These are phyloP conservation scores for Syzygium syzygioides DNA, from an alignment of 441 rosid genomes.

Conservation along the genomic window DNA sequence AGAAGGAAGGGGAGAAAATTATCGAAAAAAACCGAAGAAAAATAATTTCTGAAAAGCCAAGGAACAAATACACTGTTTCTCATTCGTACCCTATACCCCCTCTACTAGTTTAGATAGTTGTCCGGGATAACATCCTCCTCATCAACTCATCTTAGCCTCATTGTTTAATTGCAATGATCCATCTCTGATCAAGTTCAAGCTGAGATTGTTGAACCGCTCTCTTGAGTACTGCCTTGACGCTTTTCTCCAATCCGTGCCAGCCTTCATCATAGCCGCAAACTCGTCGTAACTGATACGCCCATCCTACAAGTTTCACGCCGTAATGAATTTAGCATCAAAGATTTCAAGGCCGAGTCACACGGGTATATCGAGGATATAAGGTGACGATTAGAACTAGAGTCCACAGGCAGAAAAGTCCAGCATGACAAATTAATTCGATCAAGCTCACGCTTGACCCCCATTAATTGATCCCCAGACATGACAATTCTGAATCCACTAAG, in stretches of 20 bases:
- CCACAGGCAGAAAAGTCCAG: neutral
- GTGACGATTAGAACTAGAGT: neutral
- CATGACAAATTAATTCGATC: neutral
- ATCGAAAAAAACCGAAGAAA: neutral
- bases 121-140: neutral
- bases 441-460: neutral
- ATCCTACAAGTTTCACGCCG: conserved; percentile 29
- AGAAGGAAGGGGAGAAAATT: neutral
- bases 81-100: neutral
- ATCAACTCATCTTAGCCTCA: conserved; percentile 17
- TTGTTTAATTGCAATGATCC: conserved; percentile 42
- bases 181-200: conserved; percentile 53
- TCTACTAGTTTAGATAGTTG: conserved; percentile 1
- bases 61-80: neutral
- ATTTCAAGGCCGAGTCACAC: neutral
- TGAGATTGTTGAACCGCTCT: conserved; percentile 54
- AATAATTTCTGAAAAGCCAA: neutral
- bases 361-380: neutral
- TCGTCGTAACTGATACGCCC: conserved; percentile 56
- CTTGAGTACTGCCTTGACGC: conserved; percentile 64
- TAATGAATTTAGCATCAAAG: neutral
- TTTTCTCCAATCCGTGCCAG: conserved; percentile 70
- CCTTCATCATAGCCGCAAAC: conserved; percentile 66
- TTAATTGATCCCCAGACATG: neutral
- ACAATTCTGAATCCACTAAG: neutral